Evolutionary conservation across 768 basidiomycete genomes (phyloP).

Genomic region (Pleurotus citrinopileatus): DNA sequence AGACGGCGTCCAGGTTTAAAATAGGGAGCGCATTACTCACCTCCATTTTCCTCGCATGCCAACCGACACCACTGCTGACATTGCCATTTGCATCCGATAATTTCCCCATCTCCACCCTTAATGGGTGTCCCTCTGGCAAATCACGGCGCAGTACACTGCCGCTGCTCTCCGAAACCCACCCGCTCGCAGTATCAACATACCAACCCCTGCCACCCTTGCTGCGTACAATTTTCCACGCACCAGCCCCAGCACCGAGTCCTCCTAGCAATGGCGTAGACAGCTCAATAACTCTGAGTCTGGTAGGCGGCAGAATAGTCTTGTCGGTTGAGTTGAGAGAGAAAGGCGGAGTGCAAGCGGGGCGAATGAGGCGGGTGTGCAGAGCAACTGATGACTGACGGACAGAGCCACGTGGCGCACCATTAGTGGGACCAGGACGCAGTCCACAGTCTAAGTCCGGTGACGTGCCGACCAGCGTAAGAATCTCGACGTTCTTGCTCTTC

Average conservation of each 20-base stretch:
- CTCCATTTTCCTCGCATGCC: constrained; percentile 98
- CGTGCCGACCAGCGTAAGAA: constrained; percentile 77
- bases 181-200: constrained; percentile 88
- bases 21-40: too few species aligned
- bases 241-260: constrained; percentile 74
- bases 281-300: constrained; percentile 85
- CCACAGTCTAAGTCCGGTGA: constrained; percentile 72
- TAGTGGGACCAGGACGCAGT: constrained; percentile 31
- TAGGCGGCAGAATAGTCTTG: constrained; percentile 41
- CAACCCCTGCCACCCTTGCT: constrained; percentile 94
- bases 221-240: constrained; percentile 84
- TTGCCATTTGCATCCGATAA: constrained; percentile 82
- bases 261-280: constrained; percentile 69
- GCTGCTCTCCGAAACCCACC: constrained; percentile 53
- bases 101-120: constrained; percentile 66
- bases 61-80: constrained; percentile 89
- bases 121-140: constrained; percentile 57
- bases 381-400: constrained; percentile 70
- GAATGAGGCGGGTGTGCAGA: constrained; percentile 75
- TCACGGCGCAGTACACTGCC: constrained; percentile 56
- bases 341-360: constrained; percentile 77
- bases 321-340: constrained; percentile 56
- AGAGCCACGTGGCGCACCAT: constrained; percentile 28
- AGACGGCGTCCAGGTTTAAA: too few species aligned
- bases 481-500: constrained; percentile 77